A percentile compares a stretch with the other conserved stretches of the same genome.
Conservation (phyloP, 495 filamentous ascomycete species). For the Penicillium pancosmium region DNA sequence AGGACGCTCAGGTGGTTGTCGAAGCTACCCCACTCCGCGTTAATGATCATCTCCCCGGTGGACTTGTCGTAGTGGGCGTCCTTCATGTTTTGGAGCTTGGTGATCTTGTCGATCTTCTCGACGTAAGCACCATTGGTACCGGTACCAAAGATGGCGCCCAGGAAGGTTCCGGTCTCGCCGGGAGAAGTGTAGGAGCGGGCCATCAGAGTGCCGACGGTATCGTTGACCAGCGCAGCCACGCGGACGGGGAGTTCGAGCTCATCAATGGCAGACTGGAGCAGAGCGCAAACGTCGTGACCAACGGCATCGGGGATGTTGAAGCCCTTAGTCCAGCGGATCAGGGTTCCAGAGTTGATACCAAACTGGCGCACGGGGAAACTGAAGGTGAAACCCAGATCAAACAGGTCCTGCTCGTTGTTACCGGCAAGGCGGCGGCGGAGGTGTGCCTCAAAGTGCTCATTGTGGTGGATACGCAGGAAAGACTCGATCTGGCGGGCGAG, state of each 20-base stretch:
- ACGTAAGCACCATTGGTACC: slow-evolving; percentile 96
- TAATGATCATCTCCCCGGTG: slow-evolving; percentile 95
- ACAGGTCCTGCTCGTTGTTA: slow-evolving; percentile 68
- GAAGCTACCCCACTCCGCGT: slow-evolving; percentile 98
- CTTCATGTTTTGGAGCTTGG: slow-evolving; percentile 48
- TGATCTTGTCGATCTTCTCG: slow-evolving; percentile 52
- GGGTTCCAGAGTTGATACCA: slow-evolving; percentile 88
- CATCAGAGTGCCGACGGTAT: slow-evolving; percentile 97
- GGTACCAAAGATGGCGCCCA: slow-evolving; percentile 91
- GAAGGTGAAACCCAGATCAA: slow-evolving; percentile 95
- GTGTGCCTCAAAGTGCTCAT: slow-evolving; percentile 81
- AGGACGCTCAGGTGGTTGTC: slow-evolving; percentile 89
- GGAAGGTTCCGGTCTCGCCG: slow-evolving; percentile 79
- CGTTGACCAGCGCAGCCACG: slow-evolving; percentile 94
- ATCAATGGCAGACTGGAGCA: slow-evolving; percentile 92
- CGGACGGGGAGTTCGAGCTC: slow-evolving; percentile 82
- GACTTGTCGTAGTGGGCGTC: slow-evolving; percentile 70
- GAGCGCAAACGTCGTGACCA: slow-evolving; percentile 89
- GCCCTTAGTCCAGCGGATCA: slow-evolving; percentile 98
- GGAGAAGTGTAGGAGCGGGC: slow-evolving; percentile 92
- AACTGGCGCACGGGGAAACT: slow-evolving; percentile 93
- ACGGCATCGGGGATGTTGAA: slow-evolving; percentile 93
- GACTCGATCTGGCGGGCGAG: slow-evolving; percentile 86
- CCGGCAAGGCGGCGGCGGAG: slow-evolving; percentile 60
- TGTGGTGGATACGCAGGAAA: slow-evolving; percentile 86